These are phyloP conservation scores for Craspedostauros australis DNA, from an alignment of 108 stramenopile species.

Conservation along the genomic window DNA sequence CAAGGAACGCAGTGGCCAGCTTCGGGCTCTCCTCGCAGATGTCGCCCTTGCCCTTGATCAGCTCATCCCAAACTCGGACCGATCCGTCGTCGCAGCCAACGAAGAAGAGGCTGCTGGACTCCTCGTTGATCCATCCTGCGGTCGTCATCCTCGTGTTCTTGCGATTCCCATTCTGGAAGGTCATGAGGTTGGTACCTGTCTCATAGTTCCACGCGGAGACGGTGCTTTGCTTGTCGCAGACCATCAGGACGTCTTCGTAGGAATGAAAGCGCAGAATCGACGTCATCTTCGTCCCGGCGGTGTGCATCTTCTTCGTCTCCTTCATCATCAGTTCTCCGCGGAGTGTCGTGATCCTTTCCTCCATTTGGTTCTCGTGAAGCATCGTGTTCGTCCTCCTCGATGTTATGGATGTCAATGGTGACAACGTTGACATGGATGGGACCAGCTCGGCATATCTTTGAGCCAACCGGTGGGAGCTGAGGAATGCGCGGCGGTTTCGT, in stretches of 20 bases:
- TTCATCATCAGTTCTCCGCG: constrained; percentile 60
- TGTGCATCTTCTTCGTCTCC: constrained; percentile 64
- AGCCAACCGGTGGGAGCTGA: too few relatives aligned
- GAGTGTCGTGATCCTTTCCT: constrained; percentile 34
- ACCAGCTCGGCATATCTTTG: too few relatives aligned
- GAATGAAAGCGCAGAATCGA: constrained; percentile 87
- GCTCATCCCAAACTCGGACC: constrained; percentile 78
- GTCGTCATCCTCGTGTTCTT: constrained; percentile 78
- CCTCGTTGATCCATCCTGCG: constrained; percentile 89
- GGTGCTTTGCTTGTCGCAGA: constrained; percentile 65
- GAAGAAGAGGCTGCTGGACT: constrained; percentile 67
- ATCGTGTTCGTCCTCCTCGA: constrained; percentile 20
- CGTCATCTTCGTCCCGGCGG: constrained; percentile 54
- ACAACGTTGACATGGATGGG: too few relatives aligned
- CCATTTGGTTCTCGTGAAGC: constrained; percentile 24
- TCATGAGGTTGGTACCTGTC: constrained; percentile 27
- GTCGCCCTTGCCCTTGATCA: constrained; percentile 59
- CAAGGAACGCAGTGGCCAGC: constrained; percentile 81
- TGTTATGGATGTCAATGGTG: constrained; percentile 9
- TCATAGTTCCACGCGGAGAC: constrained; percentile 84
- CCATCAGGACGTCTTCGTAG: constrained; percentile 84
- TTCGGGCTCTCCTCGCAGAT: constrained; percentile 32
- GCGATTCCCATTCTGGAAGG: constrained; percentile 58
- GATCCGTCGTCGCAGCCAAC: constrained; percentile 91
- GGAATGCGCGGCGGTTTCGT: constrained; percentile 37